Evolutionary conservation across 495 filamentous ascomycete species (phyloP).

Genomic region (Xylaria telfairii): DNA sequence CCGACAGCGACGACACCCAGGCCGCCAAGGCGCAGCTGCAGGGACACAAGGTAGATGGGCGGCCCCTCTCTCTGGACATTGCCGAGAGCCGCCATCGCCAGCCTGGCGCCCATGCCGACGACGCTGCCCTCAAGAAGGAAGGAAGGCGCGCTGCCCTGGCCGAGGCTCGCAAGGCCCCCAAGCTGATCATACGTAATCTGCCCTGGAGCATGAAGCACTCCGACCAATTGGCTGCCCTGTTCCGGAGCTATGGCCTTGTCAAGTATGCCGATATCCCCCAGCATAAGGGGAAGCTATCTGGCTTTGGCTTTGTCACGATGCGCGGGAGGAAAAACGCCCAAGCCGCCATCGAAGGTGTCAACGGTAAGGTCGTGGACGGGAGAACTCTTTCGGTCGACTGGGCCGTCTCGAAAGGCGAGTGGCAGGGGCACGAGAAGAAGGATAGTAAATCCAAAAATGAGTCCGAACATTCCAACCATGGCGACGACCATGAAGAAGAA

Average conservation of each 20-base stretch:
- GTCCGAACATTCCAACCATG: conserved; percentile 41
- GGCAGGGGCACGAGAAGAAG: conserved; percentile 64
- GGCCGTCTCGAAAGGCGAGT: conserved; percentile 89
- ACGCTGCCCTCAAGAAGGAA: conserved; percentile 58
- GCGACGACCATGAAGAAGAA: conserved; percentile 31
- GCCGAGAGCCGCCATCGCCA: conserved; percentile 85
- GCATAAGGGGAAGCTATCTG: conserved; percentile 71
- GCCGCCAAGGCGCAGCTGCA: conserved; percentile 79
- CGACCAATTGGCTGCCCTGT: conserved; percentile 76
- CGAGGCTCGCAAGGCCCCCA: conserved; percentile 68
- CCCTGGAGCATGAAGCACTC: conserved; percentile 93
- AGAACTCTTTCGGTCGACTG: conserved; percentile 90
- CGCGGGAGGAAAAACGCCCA: conserved; percentile 90
- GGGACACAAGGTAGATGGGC: conserved; percentile 72
- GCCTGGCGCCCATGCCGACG: conserved; percentile 46
- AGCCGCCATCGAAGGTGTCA: conserved; percentile 80
- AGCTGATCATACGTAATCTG: conserved; percentile 92
- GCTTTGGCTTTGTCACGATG: conserved; percentile 93
- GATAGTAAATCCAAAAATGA: conserved; percentile 36
- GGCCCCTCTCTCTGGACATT: conserved; percentile 83
- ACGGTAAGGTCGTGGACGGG: conserved; percentile 90
- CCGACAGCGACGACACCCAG: conserved; percentile 88
- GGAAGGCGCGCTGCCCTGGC: conserved; percentile 59
- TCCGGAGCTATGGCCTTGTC: conserved; percentile 88
- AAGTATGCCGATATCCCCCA: conserved; percentile 82